Evolutionary conservation across 768 basidiomycete genomes (phyloP).

Genomic region (Paxillus rubicundulus): DNA sequence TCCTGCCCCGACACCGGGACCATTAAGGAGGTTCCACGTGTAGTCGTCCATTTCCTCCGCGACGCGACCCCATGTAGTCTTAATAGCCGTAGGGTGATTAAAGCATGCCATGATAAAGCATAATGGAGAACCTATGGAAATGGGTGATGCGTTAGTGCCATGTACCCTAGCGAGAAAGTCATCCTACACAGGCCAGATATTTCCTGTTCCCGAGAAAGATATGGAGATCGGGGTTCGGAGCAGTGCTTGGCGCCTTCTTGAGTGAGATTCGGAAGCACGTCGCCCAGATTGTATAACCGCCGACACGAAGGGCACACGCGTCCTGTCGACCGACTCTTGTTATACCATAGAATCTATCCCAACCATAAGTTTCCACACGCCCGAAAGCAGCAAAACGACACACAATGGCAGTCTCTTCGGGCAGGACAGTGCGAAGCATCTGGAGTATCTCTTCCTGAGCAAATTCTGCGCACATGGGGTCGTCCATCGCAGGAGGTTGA

Average conservation of each 20-base stretch:
- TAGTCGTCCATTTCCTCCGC: conserved; percentile 67
- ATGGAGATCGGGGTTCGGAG: conserved; percentile 32
- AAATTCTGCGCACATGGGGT: conserved; percentile 74
- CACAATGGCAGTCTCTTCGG: conserved; percentile 71
- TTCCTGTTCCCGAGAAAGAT: conserved; percentile 57
- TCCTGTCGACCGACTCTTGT: conserved; percentile 68
- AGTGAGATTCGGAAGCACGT: conserved; percentile 52
- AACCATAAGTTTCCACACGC: neutral
- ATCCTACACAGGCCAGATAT: conserved; percentile 75
- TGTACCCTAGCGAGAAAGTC: conserved; percentile 4
- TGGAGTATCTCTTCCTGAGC: conserved; percentile 71
- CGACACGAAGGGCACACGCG: conserved; percentile 80
- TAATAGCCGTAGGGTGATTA: conserved; percentile 61
- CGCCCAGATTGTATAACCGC: conserved; percentile 68
- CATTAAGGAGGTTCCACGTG: conserved; percentile 62
- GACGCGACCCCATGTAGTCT: conserved; percentile 64
- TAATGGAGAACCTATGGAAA: conserved; percentile 61
- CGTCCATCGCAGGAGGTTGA: conserved; percentile 57
- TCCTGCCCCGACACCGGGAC: conserved; percentile 32
- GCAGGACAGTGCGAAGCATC: conserved; percentile 67
- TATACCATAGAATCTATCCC: conserved; percentile 75
- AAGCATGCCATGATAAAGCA: conserved; percentile 75
- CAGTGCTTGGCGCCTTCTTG: conserved; percentile 18
- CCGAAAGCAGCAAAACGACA: conserved; percentile 20
- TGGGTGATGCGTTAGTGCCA: conserved; percentile 2